Evolutionary conservation across 208 protist genomes (phyloP), one percentile per base, ranked within the genome.

Genomic region (Wallacemonas collosoma): DNA sequence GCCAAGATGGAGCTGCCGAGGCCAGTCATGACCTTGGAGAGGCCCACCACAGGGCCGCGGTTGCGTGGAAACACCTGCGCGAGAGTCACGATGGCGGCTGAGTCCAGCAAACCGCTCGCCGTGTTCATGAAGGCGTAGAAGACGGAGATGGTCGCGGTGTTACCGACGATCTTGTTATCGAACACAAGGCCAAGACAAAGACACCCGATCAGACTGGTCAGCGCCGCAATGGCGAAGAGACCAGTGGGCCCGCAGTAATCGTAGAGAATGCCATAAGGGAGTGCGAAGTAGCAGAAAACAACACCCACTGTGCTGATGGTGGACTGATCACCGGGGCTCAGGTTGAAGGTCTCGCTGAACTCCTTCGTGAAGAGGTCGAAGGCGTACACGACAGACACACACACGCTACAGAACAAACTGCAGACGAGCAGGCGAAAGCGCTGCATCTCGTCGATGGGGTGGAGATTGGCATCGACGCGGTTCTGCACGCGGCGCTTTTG

Each of bases 11-110:
- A 89, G 78, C 83, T 81, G 56, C 87, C 87, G 36, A 92, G 73
- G n/a, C 83, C 73, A 1, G 87, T 86, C 87, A 92, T 88, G 45
- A 92, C 87, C 79, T 92, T 92, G 15, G 76, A 83, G 9, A 91
- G 80, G 44, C 74, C 81, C 60, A 91, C 73, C 41, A 88, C 80
- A 2, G 82, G 86, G 60, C 86, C 86, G 40, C 86, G 82, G 74
- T 91, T 91, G 58, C 86, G 86, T 36, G 86, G 86, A 58, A 91
- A 91, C 0, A 86, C 54, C 71, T 91, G 82, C 64, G 80, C 74
- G 36, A 91, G 63, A 7, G 79, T 86, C 43, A 79, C 75, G 72
- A 91, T 78, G 62, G 83, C 86, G n/a, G 67, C 75, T 41, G 71
- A 76, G 65, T 88, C 82, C 3, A 87, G 55, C 39, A 91, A 69